Evolutionary conservation across 257 asterid species (phyloP), one percentile per base, ranked within the genome.

Genomic region (Solanum megistacrolobum): DNA sequence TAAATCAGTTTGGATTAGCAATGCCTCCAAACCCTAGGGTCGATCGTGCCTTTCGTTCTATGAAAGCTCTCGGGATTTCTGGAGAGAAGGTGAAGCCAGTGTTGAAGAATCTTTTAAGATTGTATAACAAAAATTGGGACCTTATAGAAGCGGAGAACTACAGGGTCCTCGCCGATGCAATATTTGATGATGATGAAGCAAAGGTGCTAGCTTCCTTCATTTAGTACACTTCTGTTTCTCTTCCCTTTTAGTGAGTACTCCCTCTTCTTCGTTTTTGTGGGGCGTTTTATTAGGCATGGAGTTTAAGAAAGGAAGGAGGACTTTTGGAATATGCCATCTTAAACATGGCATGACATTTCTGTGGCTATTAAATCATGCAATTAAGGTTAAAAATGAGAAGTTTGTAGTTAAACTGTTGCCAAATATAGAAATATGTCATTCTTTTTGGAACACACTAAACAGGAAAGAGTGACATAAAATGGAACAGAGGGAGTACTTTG

Each of bases 151-250:
- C 88, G 65, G 98, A 93, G 89, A 94, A 93, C 52, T 97, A 94
- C 89, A 92, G 96, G 81, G 94, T 88, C 89, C 99, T 97, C 78
- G 93, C 93, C 6, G 98, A 96, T 92, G 98, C 98, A 83, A 95
- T 97, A 76, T 92, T 94, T 90, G 98, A 96, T 69, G 84, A 86
- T 85, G 97, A 93, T 76, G 96, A 93, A 89, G 81, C 73, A 36
- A 87, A 92, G 91, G 98, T 97, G 21, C 2, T 66, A 32, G 14
- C 9, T 52, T 43, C 78, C 69, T 39, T 86, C 41, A 46, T 46
- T 48, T 31, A n/a, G 11, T 55, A 20, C n/a, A 20, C n/a, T 52
- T 55, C 27, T 38, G 52, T 35, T n/a, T 85, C 69, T 88, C 82
- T 88, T 83, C 46, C 38, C 13, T 62, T 88, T 35, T 14, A 55